Evolutionary conservation across 2,329 filamentous ascomycete genomes (phyloP).

Genomic region (Colletotrichum abscissum): DNA sequence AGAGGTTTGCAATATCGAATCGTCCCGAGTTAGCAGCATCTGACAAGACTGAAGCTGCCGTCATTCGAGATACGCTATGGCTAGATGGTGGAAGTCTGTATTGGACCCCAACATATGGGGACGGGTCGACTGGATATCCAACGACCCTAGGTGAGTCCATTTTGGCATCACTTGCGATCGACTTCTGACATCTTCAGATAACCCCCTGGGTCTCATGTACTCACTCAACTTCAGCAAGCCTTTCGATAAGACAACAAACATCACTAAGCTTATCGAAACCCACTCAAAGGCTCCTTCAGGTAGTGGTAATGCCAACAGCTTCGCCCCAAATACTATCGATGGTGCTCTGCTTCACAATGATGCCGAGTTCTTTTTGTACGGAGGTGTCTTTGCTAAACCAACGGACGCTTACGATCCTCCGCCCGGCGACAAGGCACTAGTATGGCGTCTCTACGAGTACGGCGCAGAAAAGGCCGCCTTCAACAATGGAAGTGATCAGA

Average conservation of each 20-base stretch:
- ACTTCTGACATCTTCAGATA: constrained; percentile 53
- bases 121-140: constrained; percentile 52
- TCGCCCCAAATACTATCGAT: constrained; percentile 68
- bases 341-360: constrained; percentile 75
- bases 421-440: constrained; percentile 54
- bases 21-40: too few species aligned
- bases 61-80: constrained; percentile 72
- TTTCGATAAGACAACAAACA: constrained; percentile 65
- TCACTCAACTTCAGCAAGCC: constrained; percentile 68
- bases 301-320: constrained; percentile 61
- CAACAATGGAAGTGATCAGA: constrained; percentile 45
- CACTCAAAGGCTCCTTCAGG: constrained; percentile 60
- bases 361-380: constrained; percentile 72
- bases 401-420: constrained; percentile 52
- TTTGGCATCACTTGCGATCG: neutral
- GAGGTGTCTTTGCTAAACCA: constrained; percentile 58
- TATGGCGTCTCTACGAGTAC: constrained; percentile 66
- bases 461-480: constrained; percentile 51
- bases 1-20: constrained; percentile 48
- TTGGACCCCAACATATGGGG: constrained; percentile 60
- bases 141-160: constrained; percentile 54
- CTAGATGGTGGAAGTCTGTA: constrained; percentile 70
- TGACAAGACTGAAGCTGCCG: constrained; percentile 54
- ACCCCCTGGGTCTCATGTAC: constrained; percentile 64
- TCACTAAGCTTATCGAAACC: constrained; percentile 60